A percentile compares a stretch with the other conserved stretches of the same genome.
Evolutionary conservation across 2,329 filamentous ascomycete genomes (phyloP).

Genomic region (Tympanopsis confertula): DNA sequence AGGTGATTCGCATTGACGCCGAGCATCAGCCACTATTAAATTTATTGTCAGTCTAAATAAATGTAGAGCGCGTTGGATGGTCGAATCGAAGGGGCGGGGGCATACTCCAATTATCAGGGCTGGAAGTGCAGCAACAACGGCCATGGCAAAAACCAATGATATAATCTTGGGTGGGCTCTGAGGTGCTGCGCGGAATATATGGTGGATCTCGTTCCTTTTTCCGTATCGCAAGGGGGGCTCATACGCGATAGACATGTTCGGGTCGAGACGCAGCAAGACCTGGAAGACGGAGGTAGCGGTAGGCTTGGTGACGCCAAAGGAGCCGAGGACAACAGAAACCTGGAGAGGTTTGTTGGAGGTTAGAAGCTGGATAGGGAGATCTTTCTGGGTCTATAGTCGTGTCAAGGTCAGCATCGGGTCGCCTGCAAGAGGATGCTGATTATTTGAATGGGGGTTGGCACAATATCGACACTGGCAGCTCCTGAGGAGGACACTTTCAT

Average conservation of each 20-base stretch:
- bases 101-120: slow-evolving; percentile 60
- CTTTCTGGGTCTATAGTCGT: slow-evolving; percentile 62
- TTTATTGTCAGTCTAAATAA: slow-evolving; percentile 6
- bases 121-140: slow-evolving; percentile 64
- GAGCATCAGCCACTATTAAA: slow-evolving; percentile 60
- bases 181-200: slow-evolving; percentile 74
- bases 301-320: slow-evolving; percentile 65
- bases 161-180: slow-evolving; percentile 71
- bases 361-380: slow-evolving; percentile 76
- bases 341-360: slow-evolving; percentile 54
- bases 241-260: slow-evolving; percentile 46
- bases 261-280: slow-evolving; percentile 53
- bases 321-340: slow-evolving; percentile 75
- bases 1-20: slow-evolving; percentile 77
- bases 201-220: slow-evolving; percentile 73
- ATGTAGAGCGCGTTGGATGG: slow-evolving; percentile 4
- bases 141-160: slow-evolving; percentile 64
- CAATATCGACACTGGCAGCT: slow-evolving; percentile 74
- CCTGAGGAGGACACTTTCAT: slow-evolving; percentile 77
- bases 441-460: slow-evolving; percentile 33
- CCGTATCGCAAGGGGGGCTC: slow-evolving; percentile 71
- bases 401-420: slow-evolving; percentile 8
- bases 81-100: slow-evolving; percentile 9
- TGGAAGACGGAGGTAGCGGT: slow-evolving; percentile 64
- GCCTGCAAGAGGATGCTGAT: slow-evolving; percentile 7